A percentile compares a stretch with the other conserved stretches of the same genome.
Evolutionary conservation across 106 monocot genomes (phyloP).

Genomic region (Apostasia ramifera): DNA sequence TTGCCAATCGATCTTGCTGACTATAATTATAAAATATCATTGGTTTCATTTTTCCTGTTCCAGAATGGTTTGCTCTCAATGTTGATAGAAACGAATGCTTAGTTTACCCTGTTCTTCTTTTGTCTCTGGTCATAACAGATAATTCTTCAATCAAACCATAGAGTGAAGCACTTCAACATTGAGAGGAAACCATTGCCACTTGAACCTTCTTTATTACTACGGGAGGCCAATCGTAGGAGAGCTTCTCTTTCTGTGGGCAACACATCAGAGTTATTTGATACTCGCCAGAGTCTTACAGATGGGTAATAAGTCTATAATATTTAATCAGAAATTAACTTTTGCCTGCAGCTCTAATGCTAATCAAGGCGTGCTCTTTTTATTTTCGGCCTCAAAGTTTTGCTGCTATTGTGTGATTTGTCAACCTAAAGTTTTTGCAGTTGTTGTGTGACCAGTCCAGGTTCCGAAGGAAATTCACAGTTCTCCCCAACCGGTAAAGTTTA

Average conservation of each 20-base stretch:
- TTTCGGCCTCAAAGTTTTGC: neutral
- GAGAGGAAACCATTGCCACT: slow-evolving; percentile 81
- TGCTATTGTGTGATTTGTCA: neutral
- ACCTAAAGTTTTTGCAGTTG: slow-evolving; percentile 26
- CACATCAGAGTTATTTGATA: slow-evolving; percentile 53
- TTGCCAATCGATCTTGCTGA: too few relatives aligned
- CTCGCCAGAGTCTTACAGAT: slow-evolving; percentile 21
- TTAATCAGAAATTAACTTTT: neutral
- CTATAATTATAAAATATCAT: too few relatives aligned
- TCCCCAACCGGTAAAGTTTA: slow-evolving; percentile 40
- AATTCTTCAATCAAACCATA: slow-evolving; percentile 59
- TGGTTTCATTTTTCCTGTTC: too few relatives aligned
- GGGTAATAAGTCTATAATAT: slow-evolving; percentile 34
- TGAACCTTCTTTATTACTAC: slow-evolving; percentile 87
- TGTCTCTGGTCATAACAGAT: slow-evolving; percentile 34
- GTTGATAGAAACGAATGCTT: neutral
- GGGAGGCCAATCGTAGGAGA: slow-evolving; percentile 93
- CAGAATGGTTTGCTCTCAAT: too few relatives aligned
- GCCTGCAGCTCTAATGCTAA: neutral
- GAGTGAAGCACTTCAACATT: slow-evolving; percentile 76
- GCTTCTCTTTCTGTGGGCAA: slow-evolving; percentile 90
- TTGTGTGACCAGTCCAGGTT: slow-evolving; percentile 69
- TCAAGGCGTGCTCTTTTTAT: neutral
- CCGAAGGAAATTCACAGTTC: slow-evolving; percentile 49
- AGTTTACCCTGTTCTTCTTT: neutral